These are phyloP conservation scores for Penicillium robsamsonii DNA, from an alignment of 495 filamentous ascomycete species.

Conservation along the genomic window DNA sequence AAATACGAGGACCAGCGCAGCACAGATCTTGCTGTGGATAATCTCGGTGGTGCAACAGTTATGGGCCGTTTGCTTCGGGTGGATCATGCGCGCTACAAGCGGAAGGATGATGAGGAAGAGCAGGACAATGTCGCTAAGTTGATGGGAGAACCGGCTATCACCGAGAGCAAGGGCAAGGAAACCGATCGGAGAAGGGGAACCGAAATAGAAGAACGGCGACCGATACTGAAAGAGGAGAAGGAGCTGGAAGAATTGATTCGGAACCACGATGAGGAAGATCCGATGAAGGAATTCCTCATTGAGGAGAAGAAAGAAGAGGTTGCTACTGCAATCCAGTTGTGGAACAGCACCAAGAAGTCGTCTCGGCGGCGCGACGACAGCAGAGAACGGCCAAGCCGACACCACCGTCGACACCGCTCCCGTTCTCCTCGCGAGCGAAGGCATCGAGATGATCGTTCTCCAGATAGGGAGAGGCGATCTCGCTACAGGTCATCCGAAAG, in stretches of 20 bases:
- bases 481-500: slow-evolving; percentile 32
- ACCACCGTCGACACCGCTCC: slow-evolving; percentile 56
- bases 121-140: slow-evolving; percentile 52
- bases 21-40: slow-evolving; percentile 93
- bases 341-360: slow-evolving; percentile 44
- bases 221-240: slow-evolving; percentile 64
- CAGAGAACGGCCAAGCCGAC: slow-evolving; percentile 45
- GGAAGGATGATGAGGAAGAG: slow-evolving; percentile 79
- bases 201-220: slow-evolving; percentile 37
- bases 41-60: slow-evolving; percentile 81
- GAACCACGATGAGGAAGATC: slow-evolving; percentile 91
- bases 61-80: slow-evolving; percentile 79
- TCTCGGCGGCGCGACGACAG: slow-evolving; percentile 37
- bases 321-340: slow-evolving; percentile 60
- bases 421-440: slow-evolving; percentile 33
- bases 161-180: slow-evolving; percentile 32
- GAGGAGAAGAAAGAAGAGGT: slow-evolving; percentile 88
- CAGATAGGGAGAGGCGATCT: slow-evolving; percentile 30
- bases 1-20: slow-evolving; percentile 99
- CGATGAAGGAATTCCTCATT: slow-evolving; percentile 90
- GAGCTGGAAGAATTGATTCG: slow-evolving; percentile 73
- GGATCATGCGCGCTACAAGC: slow-evolving; percentile 89
- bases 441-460: slow-evolving; percentile 36
- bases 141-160: slow-evolving; percentile 32
- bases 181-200: slow-evolving; percentile 43